These are phyloP conservation scores for Pichia cactophila DNA, from an alignment of 1,139 yeast genomes.

Conservation along the genomic window DNA sequence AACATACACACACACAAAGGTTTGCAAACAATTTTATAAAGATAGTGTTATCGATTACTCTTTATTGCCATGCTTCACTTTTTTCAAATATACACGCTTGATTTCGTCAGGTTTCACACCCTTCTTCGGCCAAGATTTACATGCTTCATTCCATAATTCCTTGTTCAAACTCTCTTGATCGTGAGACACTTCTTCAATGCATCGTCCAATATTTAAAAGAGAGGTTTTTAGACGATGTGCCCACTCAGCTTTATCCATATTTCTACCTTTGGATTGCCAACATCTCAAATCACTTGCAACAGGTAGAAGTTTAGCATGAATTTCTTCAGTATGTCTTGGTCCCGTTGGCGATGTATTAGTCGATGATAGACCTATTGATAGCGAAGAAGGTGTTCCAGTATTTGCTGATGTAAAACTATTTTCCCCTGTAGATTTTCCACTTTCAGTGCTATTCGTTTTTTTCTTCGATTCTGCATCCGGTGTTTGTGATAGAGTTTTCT, in stretches of 20 bases:
- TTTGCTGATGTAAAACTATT: neutral
- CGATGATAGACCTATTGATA: neutral
- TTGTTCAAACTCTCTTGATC: slow-evolving; percentile 39
- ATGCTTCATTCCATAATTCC: slow-evolving; percentile 88
- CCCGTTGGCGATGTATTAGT: slow-evolving; percentile 13
- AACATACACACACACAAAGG: neutral
- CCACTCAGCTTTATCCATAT: slow-evolving; percentile 81
- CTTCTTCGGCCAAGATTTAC: slow-evolving; percentile 83
- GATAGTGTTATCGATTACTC: neutral
- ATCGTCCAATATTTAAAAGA: slow-evolving; percentile 71
- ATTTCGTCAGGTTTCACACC: slow-evolving; percentile 77
- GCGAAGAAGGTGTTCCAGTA: neutral
- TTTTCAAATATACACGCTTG: slow-evolving; percentile 70
- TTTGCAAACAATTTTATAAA: no score
- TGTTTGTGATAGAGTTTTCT: slow-evolving; percentile 16
- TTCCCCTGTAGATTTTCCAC: neutral
- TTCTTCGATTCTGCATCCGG: slow-evolving; percentile 14
- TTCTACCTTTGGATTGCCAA: slow-evolving; percentile 72
- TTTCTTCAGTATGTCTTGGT: slow-evolving; percentile 14
- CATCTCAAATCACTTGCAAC: slow-evolving; percentile 68
- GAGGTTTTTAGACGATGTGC: slow-evolving; percentile 68
- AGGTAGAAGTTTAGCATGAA: slow-evolving; percentile 43
- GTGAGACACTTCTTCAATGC: slow-evolving; percentile 38
- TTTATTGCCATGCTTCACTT: slow-evolving; percentile 11
- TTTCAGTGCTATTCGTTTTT: neutral